phyloP scores from a whole-genome alignment of 768 basidiomycete genomes.

The Amanita polypyramis region DNA sequence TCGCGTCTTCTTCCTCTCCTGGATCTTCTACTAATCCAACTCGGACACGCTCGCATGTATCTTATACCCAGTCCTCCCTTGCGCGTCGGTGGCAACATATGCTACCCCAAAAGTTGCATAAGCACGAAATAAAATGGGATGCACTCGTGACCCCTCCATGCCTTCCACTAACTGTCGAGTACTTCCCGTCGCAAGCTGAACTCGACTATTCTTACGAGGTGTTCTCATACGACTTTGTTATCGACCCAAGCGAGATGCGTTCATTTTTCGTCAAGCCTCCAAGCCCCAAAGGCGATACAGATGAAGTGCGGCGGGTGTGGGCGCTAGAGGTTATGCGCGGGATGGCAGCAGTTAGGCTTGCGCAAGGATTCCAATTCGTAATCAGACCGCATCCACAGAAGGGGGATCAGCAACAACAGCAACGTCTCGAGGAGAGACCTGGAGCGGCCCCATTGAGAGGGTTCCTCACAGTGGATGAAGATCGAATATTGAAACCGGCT shows the following conservation, averaged over 20 bases:
- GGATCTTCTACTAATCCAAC: constrained; percentile 54
- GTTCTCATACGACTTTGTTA: constrained; percentile 81
- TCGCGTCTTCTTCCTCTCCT: constrained; percentile 38
- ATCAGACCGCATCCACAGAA: constrained; percentile 33
- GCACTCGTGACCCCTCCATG: constrained; percentile 78
- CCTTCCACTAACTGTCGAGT: constrained; percentile 84
- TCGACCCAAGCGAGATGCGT: constrained; percentile 74
- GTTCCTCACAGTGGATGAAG: constrained; percentile 44
- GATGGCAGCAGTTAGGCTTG: constrained; percentile 86
- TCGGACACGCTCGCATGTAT: constrained; percentile 43
- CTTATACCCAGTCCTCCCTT: constrained; percentile 59
- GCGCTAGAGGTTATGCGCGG: constrained; percentile 80
- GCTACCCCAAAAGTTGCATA: constrained; percentile 59
- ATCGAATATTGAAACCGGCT: constrained; percentile 35
- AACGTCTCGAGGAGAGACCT: constrained; percentile 29
- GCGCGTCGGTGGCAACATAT: constrained; percentile 87
- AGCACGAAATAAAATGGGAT: constrained; percentile 89
- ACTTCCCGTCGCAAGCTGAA: constrained; percentile 70
- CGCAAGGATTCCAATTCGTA: constrained; percentile 93
- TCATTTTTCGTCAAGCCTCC: constrained; percentile 79
- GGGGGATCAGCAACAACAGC: constrained; percentile 15
- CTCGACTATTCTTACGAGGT: constrained; percentile 71
- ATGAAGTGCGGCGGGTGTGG: constrained; percentile 58
- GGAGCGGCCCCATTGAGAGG: constrained; percentile 29
- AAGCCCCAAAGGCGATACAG: constrained; percentile 31